A percentile compares a stretch with the other conserved stretches of the same genome.
phyloP scores from a whole-genome alignment of 768 basidiomycete species.

The Suillus americanus region DNA sequence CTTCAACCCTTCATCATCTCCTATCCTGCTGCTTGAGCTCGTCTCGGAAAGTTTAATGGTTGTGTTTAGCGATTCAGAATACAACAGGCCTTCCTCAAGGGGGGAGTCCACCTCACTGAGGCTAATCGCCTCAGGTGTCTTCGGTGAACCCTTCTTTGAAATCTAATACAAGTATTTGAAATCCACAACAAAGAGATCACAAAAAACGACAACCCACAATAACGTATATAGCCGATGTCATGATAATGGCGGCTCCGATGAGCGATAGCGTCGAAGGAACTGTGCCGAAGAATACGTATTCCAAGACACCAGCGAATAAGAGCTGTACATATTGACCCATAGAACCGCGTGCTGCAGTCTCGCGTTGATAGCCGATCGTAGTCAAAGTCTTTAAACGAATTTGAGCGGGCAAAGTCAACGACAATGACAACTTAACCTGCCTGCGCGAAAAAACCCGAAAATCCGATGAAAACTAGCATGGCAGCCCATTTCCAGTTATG shows the following conservation, averaged over 20 bases:
- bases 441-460: slow-evolving; percentile 18
- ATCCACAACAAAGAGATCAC: not conserved
- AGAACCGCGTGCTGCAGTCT: slow-evolving; percentile 62
- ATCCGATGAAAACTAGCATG: slow-evolving; percentile 16
- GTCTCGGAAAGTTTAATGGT: not conserved
- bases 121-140: not conserved
- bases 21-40: not conserved
- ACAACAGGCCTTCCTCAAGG: slow-evolving; percentile 9
- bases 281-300: slow-evolving; percentile 63
- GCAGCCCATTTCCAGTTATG: slow-evolving; percentile 17
- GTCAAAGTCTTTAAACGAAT: slow-evolving; percentile 43
- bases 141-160: not conserved
- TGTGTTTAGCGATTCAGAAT: not conserved
- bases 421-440: slow-evolving; percentile 8
- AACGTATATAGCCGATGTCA: slow-evolving; percentile 3
- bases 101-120: not conserved
- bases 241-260: slow-evolving; percentile 63
- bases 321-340: slow-evolving; percentile 64
- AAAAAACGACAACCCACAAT: slow-evolving; percentile 1
- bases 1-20: not conserved
- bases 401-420: not conserved
- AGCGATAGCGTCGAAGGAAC: slow-evolving; percentile 58
- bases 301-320: slow-evolving; percentile 65
- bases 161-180: not conserved
- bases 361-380: slow-evolving; percentile 61